Conservation (phyloP, 1,284 basidiomycete genomes). For the Xerocomus nothofagi region DNA sequence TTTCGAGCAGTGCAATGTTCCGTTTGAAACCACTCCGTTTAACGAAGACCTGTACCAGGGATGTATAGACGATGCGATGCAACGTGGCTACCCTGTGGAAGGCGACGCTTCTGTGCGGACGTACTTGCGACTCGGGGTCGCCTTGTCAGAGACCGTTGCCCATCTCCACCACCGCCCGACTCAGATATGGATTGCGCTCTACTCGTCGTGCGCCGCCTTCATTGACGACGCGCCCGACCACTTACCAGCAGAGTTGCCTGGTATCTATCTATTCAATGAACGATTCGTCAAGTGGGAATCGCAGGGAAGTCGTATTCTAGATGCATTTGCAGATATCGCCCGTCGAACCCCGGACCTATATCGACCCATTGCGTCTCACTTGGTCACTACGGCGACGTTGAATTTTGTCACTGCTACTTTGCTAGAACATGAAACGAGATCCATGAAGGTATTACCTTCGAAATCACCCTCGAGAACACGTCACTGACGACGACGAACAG, state of each 20-base stretch:
- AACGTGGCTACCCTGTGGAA: slow-evolving; percentile 21
- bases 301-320: slow-evolving; percentile 28
- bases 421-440: slow-evolving; percentile 33
- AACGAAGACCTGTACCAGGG: slow-evolving; percentile 18
- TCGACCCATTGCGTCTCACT: slow-evolving; percentile 18
- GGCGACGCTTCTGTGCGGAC: slow-evolving; percentile 15
- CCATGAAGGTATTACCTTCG: slow-evolving; percentile 15
- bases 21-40: slow-evolving; percentile 18
- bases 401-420: slow-evolving; percentile 29
- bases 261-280: slow-evolving; percentile 31
- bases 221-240: slow-evolving; percentile 31
- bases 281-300: slow-evolving; percentile 21
- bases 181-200: slow-evolving; percentile 34
- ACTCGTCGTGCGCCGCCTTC: slow-evolving; percentile 30
- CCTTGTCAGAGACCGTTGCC: slow-evolving; percentile 19
- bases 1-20: slow-evolving; percentile 18
- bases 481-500: slow-evolving; percentile 7
- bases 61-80: slow-evolving; percentile 19
- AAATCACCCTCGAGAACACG: neutral
- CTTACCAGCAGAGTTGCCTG: slow-evolving; percentile 19
- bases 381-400: slow-evolving; percentile 31
- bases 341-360: slow-evolving; percentile 20
- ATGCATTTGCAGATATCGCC: slow-evolving; percentile 31
- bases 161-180: slow-evolving; percentile 17
- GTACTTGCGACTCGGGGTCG: slow-evolving; percentile 17